Evolutionary conservation across 805 yeast genomes (phyloP), one percentile per base, ranked within the genome.

Genomic region (Nadsonia fulvescens): DNA sequence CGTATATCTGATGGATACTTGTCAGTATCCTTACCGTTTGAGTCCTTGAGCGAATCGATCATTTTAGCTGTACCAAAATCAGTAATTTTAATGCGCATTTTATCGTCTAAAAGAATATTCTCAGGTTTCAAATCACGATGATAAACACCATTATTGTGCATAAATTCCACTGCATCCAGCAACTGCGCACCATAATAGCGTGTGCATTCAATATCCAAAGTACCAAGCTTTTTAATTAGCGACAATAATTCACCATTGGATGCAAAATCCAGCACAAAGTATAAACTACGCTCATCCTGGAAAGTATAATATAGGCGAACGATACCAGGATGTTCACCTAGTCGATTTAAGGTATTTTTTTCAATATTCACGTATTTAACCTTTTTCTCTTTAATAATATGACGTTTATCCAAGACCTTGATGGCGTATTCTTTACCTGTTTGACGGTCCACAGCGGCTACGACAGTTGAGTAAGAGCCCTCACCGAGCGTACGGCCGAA

Each of bases 41-140:
- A 17, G 10, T 37, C 37, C 10, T 44, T 46, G 20, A 39, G 35
- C 11, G 43, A 27, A 15, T 64, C 66, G 9, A 78, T 52, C 4
- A 79, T 55, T 46, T 78, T 81, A 1, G 96, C 98, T n/a, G 96
- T 93, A 7, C 98, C 98, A 49, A 89, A 89, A 51, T 89, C 98
- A 2, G 96, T 89, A 30, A 89, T 72, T 64, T 83, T 81, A 32
- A 89, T 53, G 40, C 78, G 72, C 66, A 83, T 79, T 30, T 79
- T 89, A 33, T 69, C 69, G 42, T 77, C 86, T 24, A 89, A 63
- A 37, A 86, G 49, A 25, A 86, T 76, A 44, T 86, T 86, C 42
- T 86, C 98, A 0, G 98, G 98, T 48, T 86, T 86, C 41, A 89
- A 54, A 51, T 89, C 98, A 34, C 98, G 61, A 46, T 86, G 98